phyloP scores from a whole-genome alignment of 495 filamentous ascomycete genomes.

The Hypoxylon perforatum region DNA sequence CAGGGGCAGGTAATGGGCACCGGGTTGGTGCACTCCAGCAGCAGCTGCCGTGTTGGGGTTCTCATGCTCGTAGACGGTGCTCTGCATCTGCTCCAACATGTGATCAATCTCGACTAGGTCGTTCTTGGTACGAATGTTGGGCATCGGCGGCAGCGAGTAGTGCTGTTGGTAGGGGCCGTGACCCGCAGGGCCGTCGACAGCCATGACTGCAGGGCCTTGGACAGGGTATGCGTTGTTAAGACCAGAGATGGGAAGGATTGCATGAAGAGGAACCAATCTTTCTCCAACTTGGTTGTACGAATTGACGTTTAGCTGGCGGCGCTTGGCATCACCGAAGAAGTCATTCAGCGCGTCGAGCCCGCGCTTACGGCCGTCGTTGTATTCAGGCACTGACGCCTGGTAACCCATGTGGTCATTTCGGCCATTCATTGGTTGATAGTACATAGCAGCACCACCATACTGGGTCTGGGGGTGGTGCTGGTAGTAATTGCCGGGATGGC shows the following conservation, averaged over 20 bases:
- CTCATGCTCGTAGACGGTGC: slow-evolving; percentile 94
- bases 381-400: slow-evolving; percentile 60
- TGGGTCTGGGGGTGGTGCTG: slow-evolving; percentile 70
- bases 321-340: slow-evolving; percentile 92
- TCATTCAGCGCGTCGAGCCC: slow-evolving; percentile 89
- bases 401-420: slow-evolving; percentile 61
- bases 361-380: slow-evolving; percentile 80
- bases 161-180: slow-evolving; percentile 68
- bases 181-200: slow-evolving; percentile 63
- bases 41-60: slow-evolving; percentile 81
- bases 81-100: slow-evolving; percentile 93
- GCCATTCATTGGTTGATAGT: slow-evolving; percentile 72
- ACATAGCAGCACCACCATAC: slow-evolving; percentile 66
- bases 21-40: slow-evolving; percentile 75
- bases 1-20: slow-evolving; percentile 55
- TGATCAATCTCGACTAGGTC: slow-evolving; percentile 92
- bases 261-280: slow-evolving; percentile 78
- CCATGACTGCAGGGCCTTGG: slow-evolving; percentile 53
- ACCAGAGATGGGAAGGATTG: slow-evolving; percentile 70
- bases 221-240: slow-evolving; percentile 77
- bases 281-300: slow-evolving; percentile 86
- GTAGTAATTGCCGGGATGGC: slow-evolving; percentile 64
- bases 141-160: slow-evolving; percentile 85
- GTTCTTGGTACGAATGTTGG: slow-evolving; percentile 89
- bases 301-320: slow-evolving; percentile 84